These are phyloP conservation scores for Suillus spraguei DNA, from an alignment of 768 basidiomycete genomes.

Conservation along the genomic window DNA sequence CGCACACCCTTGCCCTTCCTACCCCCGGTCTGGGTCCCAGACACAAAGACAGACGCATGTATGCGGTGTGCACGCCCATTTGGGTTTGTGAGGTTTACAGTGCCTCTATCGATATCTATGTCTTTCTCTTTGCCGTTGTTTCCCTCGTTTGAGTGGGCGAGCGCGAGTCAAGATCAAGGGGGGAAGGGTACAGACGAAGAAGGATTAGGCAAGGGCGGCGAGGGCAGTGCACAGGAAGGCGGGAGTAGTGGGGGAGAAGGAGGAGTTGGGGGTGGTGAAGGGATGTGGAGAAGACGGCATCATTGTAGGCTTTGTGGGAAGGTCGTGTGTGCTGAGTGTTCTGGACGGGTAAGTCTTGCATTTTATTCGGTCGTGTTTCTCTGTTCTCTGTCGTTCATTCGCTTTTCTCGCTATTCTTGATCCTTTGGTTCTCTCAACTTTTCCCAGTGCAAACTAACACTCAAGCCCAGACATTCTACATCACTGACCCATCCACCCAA, in stretches of 20 bases:
- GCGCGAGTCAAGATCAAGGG: not conserved
- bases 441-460: not conserved
- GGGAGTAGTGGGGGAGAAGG: slow-evolving; percentile 11
- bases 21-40: slow-evolving; percentile 92
- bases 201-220: slow-evolving; percentile 7
- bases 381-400: not conserved
- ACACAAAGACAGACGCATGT: slow-evolving; percentile 78
- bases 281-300: slow-evolving; percentile 63
- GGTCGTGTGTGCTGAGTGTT: slow-evolving; percentile 86
- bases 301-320: slow-evolving; percentile 87
- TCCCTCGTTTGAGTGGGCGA: slow-evolving; percentile 5
- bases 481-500: slow-evolving; percentile 49
- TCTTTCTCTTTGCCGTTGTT: slow-evolving; percentile 5
- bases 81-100: slow-evolving; percentile 42
- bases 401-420: too few relatives aligned
- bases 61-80: slow-evolving; percentile 83
- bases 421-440: not conserved
- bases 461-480: slow-evolving; percentile 73
- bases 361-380: not conserved
- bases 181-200: not conserved
- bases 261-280: slow-evolving; percentile 15
- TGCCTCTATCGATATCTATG: slow-evolving; percentile 1
- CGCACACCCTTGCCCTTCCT: slow-evolving; percentile 63
- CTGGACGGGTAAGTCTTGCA: slow-evolving; percentile 58
- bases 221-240: slow-evolving; percentile 12